Percentiles rank a stretch among this genome's conserved stretches.
These are phyloP conservation scores for Crithidia acanthocephali DNA, from an alignment of 208 protist species.

Conservation along the genomic window DNA sequence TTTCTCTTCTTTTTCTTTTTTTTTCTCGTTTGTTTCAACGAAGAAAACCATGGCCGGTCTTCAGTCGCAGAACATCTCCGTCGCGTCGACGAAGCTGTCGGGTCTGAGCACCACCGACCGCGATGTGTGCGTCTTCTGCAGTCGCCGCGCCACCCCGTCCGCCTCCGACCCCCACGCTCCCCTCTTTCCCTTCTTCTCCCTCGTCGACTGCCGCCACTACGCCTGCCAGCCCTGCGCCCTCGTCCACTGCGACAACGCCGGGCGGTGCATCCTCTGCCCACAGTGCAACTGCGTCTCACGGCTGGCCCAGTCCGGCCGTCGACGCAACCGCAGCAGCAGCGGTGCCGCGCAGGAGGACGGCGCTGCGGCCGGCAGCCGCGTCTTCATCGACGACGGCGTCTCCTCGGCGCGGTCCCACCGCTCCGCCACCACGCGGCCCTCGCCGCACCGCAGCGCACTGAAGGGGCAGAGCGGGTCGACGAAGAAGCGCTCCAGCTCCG, in stretches of 20 bases:
- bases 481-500: constrained; percentile 62
- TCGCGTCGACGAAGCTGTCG: constrained; percentile 48
- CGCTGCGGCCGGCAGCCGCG: constrained; percentile 24
- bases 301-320: constrained; percentile 74
- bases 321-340: constrained; percentile 41
- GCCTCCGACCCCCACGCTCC: constrained; percentile 76
- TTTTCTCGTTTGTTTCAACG: background rate
- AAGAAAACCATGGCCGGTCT: constrained; percentile 64
- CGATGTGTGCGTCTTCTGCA: constrained; percentile 74
- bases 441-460: constrained; percentile 52
- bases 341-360: background rate
- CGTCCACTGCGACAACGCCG: constrained; percentile 81
- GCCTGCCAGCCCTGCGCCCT: constrained; percentile 90
- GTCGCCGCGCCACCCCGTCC: constrained; percentile 41
- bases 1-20: too few relatives aligned
- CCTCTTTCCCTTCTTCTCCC: constrained; percentile 88
- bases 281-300: constrained; percentile 77
- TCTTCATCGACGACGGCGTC: constrained; percentile 79
- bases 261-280: constrained; percentile 73
- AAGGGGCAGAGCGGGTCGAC: constrained; percentile 32
- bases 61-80: constrained; percentile 81
- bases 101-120: constrained; percentile 33
- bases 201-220: constrained; percentile 90
- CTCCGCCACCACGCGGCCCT: constrained; percentile 22
- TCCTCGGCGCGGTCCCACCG: constrained; percentile 58